These are phyloP conservation scores for Teratosphaeria nubilosa DNA, from an alignment of 2,329 filamentous ascomycete genomes.

Conservation along the genomic window DNA sequence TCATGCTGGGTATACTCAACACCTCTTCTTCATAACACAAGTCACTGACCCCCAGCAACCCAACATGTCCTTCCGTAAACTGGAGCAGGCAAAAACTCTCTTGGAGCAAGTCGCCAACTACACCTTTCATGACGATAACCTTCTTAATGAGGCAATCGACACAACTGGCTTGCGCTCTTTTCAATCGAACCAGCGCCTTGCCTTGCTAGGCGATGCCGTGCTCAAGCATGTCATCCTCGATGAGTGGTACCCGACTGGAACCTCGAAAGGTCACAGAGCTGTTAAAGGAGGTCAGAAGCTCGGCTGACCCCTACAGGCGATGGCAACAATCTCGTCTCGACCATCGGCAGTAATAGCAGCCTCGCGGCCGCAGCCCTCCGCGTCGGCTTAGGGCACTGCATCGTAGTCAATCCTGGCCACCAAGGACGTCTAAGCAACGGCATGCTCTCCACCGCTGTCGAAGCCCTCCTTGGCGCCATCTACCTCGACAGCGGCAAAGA, in stretches of 20 bases:
- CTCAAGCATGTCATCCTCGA: slow-evolving; percentile 7
- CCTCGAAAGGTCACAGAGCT: slow-evolving; percentile 5
- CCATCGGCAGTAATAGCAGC: slow-evolving; percentile 2
- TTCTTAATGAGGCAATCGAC: slow-evolving; percentile 8
- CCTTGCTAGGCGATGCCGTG: slow-evolving; percentile 10
- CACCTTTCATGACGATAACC: slow-evolving; percentile 1
- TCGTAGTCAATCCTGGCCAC: neutral
- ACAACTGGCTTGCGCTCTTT: slow-evolving; percentile 2
- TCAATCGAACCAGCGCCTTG: slow-evolving; percentile 10
- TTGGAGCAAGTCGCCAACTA: neutral
- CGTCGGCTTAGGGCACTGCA: neutral
- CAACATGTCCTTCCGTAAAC: neutral
- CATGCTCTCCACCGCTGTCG: slow-evolving; percentile 4
- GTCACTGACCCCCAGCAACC: no score
- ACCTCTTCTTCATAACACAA: no score
- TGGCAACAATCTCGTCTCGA: slow-evolving; percentile 1
- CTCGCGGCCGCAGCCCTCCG: neutral
- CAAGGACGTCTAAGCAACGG: neutral
- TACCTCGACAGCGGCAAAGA: slow-evolving; percentile 7
- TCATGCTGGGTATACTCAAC: no score
- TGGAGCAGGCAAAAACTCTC: neutral
- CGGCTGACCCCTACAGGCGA: neutral
- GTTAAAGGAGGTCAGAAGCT: no score
- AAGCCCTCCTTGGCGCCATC: slow-evolving; percentile 7
- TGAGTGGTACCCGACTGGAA: slow-evolving; percentile 8